phyloP scores from a whole-genome alignment of 129 eudicot genomes.

The Artemisia argyi region DNA sequence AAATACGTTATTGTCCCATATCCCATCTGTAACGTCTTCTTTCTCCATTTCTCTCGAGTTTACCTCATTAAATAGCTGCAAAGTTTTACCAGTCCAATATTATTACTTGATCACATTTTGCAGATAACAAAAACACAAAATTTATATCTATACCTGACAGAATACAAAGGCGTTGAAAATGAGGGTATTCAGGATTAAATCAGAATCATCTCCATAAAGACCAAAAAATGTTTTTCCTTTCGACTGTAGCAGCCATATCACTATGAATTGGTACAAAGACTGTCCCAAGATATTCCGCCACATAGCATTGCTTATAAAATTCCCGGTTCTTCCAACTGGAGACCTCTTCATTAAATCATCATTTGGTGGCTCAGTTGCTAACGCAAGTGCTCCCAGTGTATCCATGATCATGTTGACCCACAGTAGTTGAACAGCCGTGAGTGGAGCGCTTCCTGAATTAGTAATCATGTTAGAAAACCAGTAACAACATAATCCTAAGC shows the following conservation, averaged over 20 bases:
- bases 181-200: slow-evolving; percentile 72
- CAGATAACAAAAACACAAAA: not conserved
- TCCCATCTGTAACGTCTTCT: slow-evolving; percentile 73
- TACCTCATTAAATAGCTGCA: slow-evolving; percentile 94
- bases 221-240: slow-evolving; percentile 55
- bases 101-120: not conserved
- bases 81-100: not conserved
- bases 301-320: slow-evolving; percentile 81
- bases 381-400: slow-evolving; percentile 95
- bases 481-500: slow-evolving; percentile 4
- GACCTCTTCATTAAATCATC: slow-evolving; percentile 92
- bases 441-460: slow-evolving; percentile 84
- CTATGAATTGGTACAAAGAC: slow-evolving; percentile 73
- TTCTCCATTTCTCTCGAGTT: slow-evolving; percentile 92
- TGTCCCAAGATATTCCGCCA: slow-evolving; percentile 97
- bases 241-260: slow-evolving; percentile 85
- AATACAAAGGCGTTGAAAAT: slow-evolving; percentile 93
- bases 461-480: not conserved
- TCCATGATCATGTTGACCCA: slow-evolving; percentile 99
- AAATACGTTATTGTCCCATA: slow-evolving; percentile 79
- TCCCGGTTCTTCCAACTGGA: slow-evolving; percentile 90
- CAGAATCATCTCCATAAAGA: slow-evolving; percentile 60
- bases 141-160: slow-evolving; percentile 73
- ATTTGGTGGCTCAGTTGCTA: slow-evolving; percentile 97
- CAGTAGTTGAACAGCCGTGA: slow-evolving; percentile 93